These are phyloP conservation scores for Aurifilum marmelostoma DNA, from an alignment of 2,329 filamentous ascomycete genomes.

Conservation along the genomic window DNA sequence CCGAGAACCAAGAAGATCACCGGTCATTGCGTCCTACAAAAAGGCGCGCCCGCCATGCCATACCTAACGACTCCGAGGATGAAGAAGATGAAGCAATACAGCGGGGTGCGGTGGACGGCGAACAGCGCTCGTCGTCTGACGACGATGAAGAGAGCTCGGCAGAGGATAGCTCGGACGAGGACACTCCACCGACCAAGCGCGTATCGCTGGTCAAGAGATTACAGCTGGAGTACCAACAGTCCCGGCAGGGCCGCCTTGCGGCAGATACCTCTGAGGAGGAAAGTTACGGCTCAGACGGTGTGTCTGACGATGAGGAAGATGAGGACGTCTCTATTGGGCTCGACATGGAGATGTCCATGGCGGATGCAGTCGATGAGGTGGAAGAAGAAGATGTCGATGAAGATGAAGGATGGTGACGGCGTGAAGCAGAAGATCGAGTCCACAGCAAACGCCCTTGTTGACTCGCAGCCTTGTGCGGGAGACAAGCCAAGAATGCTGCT, in stretches of 20 bases:
- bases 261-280: constrained; percentile 17
- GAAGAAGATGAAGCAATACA: constrained; percentile 8
- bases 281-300: neutral
- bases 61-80: constrained; percentile 19
- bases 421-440: neutral
- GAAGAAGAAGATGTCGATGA: constrained; percentile 18
- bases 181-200: constrained; percentile 14
- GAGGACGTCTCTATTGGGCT: constrained; percentile 7
- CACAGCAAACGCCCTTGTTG: neutral
- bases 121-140: constrained; percentile 4
- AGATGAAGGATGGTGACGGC: neutral
- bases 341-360: constrained; percentile 6
- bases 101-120: neutral
- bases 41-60: constrained; percentile 1
- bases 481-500: neutral
- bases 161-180: constrained; percentile 17
- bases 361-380: constrained; percentile 7
- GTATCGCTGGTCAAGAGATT: constrained; percentile 25
- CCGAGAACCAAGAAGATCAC: too few species aligned
- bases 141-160: constrained; percentile 10
- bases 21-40: neutral
- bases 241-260: neutral
- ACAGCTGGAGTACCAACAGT: constrained; percentile 18
- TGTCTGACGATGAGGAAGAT: constrained; percentile 18
- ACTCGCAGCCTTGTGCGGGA: neutral